Evolutionary conservation across 192 early-diverging fungal species (phyloP), one percentile per base, ranked within the genome.

Genomic region (Mortierella hygrophila): DNA sequence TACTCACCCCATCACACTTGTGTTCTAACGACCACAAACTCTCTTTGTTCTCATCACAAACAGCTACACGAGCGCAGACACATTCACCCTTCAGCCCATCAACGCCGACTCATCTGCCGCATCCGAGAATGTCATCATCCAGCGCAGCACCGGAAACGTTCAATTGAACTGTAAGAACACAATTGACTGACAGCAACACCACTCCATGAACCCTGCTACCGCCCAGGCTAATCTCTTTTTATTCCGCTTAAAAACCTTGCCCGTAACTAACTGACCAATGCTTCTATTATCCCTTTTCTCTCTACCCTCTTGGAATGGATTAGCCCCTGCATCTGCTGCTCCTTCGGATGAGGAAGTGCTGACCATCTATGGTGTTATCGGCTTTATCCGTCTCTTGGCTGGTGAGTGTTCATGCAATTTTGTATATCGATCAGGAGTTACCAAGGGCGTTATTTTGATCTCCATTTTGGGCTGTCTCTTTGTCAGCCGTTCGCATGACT

Each of bases 281-380:
- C 49, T 32, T 6, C 26, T 35, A 13, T 52, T 78, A 16, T 60
- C 52, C 49, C 52, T 23, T 65, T 38, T 6, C 29, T 4, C 60
- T 65, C 32, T 35, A 15, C 11, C 26, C 32, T n/a, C 60, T 13
- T 9, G 60, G 60, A 32, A 65, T 65, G 29, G 26, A 32, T 65
- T 77, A 91, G 90, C 88, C 18, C 71, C 87, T 38, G 42, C 89
- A 44, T 70, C 78, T 65, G 82, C 77, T 55, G 70, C 71, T 35
- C 74, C 82, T 42, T 90, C 93, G 21, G 93, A 94, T 10, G 91
- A 92, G 40, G 89, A 93, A 63, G 83, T 89, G 23, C 57, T 92
- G 41, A 90, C 68, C 29, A 91, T 96, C 20, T 91, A 91, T 78
- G 96, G 96, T 77, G 87, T 96, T 71, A 88, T 96, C 57, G 95